Evolutionary conservation across 2,329 filamentous ascomycete genomes (phyloP).

Genomic region (Aspergillus terreus): DNA sequence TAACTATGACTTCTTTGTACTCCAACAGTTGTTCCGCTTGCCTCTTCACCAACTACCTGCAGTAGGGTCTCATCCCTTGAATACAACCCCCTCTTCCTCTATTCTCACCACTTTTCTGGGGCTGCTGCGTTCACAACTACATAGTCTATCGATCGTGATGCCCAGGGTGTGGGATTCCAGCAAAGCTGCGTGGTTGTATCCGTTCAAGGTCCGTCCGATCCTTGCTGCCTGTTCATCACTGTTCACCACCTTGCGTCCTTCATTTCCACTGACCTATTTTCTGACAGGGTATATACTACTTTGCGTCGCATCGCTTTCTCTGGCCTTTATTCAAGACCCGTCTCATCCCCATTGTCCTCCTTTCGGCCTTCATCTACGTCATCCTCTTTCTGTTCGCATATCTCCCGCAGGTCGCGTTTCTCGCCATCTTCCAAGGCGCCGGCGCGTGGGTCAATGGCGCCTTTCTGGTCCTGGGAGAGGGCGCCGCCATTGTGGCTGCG

Average conservation of each 20-base stretch:
- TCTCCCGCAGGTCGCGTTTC: slow-evolving; percentile 81
- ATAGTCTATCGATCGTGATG: slow-evolving; percentile 5
- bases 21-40: neutral
- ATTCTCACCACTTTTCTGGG: neutral
- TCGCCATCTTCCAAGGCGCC: slow-evolving; percentile 81
- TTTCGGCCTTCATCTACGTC: slow-evolving; percentile 79
- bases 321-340: slow-evolving; percentile 77
- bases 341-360: slow-evolving; percentile 73
- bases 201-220: slow-evolving; percentile 40
- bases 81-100: neutral
- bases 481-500: slow-evolving; percentile 58
- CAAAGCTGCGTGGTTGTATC: slow-evolving; percentile 46
- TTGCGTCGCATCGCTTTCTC: slow-evolving; percentile 70
- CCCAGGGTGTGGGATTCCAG: slow-evolving; percentile 21
- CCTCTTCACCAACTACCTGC: neutral
- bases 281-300: slow-evolving; percentile 72
- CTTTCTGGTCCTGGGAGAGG: slow-evolving; percentile 72
- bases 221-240: slow-evolving; percentile 7
- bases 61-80: neutral
- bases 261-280: slow-evolving; percentile 7
- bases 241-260: neutral
- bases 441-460: slow-evolving; percentile 88
- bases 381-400: slow-evolving; percentile 86
- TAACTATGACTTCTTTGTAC: slow-evolving; percentile 1
- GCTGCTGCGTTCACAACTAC: neutral